Base-by-base conservation (phyloP, 345 rosid genomes). In the Gossypium mustelinum region DNA sequence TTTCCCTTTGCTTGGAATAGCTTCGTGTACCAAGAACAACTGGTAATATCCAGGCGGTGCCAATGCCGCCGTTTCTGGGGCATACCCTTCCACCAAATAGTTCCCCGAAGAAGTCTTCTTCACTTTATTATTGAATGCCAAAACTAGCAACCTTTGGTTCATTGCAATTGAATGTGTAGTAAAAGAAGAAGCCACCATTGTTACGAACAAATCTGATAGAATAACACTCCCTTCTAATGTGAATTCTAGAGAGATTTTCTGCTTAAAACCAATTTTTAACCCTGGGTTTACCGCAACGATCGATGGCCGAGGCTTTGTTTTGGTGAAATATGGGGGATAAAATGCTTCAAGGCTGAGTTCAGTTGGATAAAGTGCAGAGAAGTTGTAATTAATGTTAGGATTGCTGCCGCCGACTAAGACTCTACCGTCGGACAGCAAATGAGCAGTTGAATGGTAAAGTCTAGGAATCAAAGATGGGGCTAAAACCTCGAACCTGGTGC, bases 141-240 rank as follows among this genome's bases (percentile, higher is more conserved):
- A 80, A 57, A 87, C 85, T 45, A 91, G 74, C 50, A 89, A 63
- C 43, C 94, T 88, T 51, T 91, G 94, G 16, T 82, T 85, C 84
- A 89, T 90, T 0, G 94, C 78, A 55, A 86, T 81, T 9, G 91
- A 91, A 81, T 91, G 94, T 5, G 91, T 84, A 8, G 86, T 80
- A 58, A 91, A 91, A 1, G 94, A 84, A 14, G 94, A 88, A 34
- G 77, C 84, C 79, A 79, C 75, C 84, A 85, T 82, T 44, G 84
- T 81, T 3, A 84, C 89, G 25, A 62, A 73, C 27, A 72, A 34
- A 60, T 80, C 44, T 73, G 22, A 18, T 29, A 41, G 43, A 43
- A 55, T 41, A 43, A 25, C 27, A 73, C 22, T 11, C 41, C 39
- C 71, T 9, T 73, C 60, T 39, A 72, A 34, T 29, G 50, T 27